Conservation (phyloP, 2,329 filamentous ascomycete genomes). For the Ceratocystis destructans region DNA sequence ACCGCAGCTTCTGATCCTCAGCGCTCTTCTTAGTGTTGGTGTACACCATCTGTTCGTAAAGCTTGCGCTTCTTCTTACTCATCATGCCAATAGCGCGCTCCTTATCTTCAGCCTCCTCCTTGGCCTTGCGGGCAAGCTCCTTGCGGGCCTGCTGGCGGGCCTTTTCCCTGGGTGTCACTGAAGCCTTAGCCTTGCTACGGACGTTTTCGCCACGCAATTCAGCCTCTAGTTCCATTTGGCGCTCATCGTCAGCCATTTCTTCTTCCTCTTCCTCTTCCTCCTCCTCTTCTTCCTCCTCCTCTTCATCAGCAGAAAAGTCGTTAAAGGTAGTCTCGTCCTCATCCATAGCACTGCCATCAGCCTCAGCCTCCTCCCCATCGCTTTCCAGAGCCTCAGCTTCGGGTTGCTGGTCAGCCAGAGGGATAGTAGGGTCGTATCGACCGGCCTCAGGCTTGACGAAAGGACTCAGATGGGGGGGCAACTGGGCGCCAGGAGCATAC, state of each 20-base stretch:
- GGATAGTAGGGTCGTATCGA: slow-evolving; percentile 78
- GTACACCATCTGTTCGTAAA: slow-evolving; percentile 95
- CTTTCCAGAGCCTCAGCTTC: slow-evolving; percentile 69
- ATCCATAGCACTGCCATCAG: slow-evolving; percentile 38
- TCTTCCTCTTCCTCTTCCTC: slow-evolving; percentile 31
- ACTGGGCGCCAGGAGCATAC: slow-evolving; percentile 76
- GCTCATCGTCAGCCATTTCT: slow-evolving; percentile 32
- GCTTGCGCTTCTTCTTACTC: slow-evolving; percentile 91
- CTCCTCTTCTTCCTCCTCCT: slow-evolving; percentile 34
- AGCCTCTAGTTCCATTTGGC: slow-evolving; percentile 84
- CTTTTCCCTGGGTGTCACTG: slow-evolving; percentile 41
- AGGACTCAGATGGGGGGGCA: slow-evolving; percentile 89
- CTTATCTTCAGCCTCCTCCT: slow-evolving; percentile 70
- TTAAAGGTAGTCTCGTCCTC: slow-evolving; percentile 28
- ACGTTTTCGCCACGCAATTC: slow-evolving; percentile 62
- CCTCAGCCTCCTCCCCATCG: slow-evolving; percentile 40
- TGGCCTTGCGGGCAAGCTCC: slow-evolving; percentile 54
- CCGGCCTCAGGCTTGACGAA: slow-evolving; percentile 82
- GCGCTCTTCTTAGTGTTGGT: slow-evolving; percentile 86
- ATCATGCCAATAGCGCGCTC: slow-evolving; percentile 97
- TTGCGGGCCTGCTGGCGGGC: slow-evolving; percentile 57
- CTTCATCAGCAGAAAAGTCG: slow-evolving; percentile 34
- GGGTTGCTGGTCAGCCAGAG: slow-evolving; percentile 74
- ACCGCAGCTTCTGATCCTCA: slow-evolving; percentile 73
- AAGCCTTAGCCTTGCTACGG: slow-evolving; percentile 31